These are phyloP conservation scores for Syzygium jambos DNA, from an alignment of 345 rosid genomes.

Conservation along the genomic window DNA sequence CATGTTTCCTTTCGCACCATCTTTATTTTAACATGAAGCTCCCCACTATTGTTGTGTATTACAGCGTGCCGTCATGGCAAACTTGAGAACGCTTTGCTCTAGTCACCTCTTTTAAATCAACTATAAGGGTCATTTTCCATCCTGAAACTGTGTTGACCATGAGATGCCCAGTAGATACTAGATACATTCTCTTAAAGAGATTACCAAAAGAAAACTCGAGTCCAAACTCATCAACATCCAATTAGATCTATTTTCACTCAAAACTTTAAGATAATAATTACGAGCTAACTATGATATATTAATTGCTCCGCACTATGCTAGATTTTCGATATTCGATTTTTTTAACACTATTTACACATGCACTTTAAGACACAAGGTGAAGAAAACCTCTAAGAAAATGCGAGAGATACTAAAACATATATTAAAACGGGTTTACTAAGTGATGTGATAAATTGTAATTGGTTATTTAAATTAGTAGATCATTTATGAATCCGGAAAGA, in stretches of 20 bases:
- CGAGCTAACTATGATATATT: no score
- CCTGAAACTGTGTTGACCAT: rapidly evolving
- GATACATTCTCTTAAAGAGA: not conserved
- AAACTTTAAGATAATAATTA: no score
- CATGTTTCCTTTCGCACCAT: not conserved
- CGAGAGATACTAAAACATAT: not conserved
- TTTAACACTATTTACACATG: not conserved
- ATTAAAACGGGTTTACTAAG: not conserved
- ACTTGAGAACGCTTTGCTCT: not conserved
- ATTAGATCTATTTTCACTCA: not conserved
- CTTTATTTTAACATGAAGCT: not conserved
- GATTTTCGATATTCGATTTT: not conserved
- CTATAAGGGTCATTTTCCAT: not conserved
- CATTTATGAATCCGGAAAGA: not conserved
- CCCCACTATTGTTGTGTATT: not conserved
- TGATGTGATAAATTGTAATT: no score
- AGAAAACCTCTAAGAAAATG: not conserved
- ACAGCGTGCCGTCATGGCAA: rapidly evolving
- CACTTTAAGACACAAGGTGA: not conserved
- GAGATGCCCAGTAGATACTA: not conserved
- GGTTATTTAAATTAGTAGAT: not conserved
- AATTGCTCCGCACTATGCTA: not conserved
- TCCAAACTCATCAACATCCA: not conserved
- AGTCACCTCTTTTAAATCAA: not conserved
- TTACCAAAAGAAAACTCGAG: not conserved